Evolutionary conservation across 2,329 filamentous ascomycete species (phyloP).

Genomic region (Drechslera avenae): DNA sequence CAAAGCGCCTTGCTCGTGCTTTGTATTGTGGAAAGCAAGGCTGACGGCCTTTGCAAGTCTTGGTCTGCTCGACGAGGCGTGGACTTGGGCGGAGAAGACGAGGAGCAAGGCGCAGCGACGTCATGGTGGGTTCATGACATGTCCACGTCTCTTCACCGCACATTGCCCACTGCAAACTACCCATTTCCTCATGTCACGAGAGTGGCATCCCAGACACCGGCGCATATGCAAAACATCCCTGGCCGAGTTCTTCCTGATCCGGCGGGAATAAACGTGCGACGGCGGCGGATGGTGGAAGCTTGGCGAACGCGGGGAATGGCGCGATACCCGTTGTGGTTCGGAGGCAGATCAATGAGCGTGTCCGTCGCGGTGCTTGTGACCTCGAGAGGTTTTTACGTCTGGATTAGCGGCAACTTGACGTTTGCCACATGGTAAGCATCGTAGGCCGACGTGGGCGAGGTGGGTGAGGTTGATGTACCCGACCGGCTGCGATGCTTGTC

Average conservation of each 20-base stretch:
- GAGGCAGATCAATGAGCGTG: constrained; percentile 5
- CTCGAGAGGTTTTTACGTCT: background rate
- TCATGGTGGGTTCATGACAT: background rate
- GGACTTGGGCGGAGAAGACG: no score
- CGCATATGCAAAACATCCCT: constrained; percentile 4
- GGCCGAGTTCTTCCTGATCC: background rate
- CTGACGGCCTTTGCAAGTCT: background rate
- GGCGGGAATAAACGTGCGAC: constrained; percentile 10
- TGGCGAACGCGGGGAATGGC: constrained; percentile 8
- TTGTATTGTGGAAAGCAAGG: background rate
- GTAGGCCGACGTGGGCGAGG: background rate
- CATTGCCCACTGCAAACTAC: constrained; percentile 3
- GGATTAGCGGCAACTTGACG: background rate
- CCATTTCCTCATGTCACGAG: constrained; percentile 5
- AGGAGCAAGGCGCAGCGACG: background rate
- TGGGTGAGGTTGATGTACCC: background rate
- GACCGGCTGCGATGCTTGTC: background rate
- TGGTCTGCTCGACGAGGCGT: no score
- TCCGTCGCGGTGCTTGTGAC: constrained; percentile 11
- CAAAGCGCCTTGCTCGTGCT: no score
- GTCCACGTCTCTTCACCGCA: constrained; percentile 1
- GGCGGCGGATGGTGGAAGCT: constrained; percentile 11
- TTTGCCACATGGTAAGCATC: background rate
- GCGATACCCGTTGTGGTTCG: constrained; percentile 7
- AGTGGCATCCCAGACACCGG: constrained; percentile 3